phyloP scores from a whole-genome alignment of 306 rosid species.

The Prinsepia uniflora region DNA sequence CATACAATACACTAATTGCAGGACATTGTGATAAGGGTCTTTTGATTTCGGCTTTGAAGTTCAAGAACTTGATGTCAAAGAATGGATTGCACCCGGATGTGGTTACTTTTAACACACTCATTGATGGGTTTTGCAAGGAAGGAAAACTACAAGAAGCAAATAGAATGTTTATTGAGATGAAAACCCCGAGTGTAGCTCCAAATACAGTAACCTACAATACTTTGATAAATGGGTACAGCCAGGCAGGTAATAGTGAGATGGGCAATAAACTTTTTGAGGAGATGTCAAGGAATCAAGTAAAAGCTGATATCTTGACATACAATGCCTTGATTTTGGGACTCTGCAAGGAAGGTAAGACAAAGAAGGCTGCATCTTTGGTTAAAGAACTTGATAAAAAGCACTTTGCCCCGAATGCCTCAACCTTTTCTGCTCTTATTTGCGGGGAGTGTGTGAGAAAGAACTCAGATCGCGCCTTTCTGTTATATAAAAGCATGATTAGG shows the following conservation, averaged over 20 bases:
- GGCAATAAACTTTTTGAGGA: constrained; percentile 60
- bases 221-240: constrained; percentile 65
- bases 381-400: constrained; percentile 59
- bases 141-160: constrained; percentile 66
- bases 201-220: constrained; percentile 62
- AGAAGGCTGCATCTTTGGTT: constrained; percentile 69
- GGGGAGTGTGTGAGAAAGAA: constrained; percentile 63
- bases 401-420: constrained; percentile 61
- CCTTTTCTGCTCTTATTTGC: constrained; percentile 67
- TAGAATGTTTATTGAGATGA: constrained; percentile 65
- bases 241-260: constrained; percentile 55
- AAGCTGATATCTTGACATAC: constrained; percentile 66
- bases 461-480: constrained; percentile 57
- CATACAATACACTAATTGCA: constrained; percentile 65
- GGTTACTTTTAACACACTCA: constrained; percentile 64
- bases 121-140: constrained; percentile 64
- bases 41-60: constrained; percentile 49
- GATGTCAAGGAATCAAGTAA: constrained; percentile 56
- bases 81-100: constrained; percentile 54
- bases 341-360: constrained; percentile 82
- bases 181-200: constrained; percentile 51
- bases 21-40: constrained; percentile 72
- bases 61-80: constrained; percentile 47
- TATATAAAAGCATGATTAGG: constrained; percentile 73
- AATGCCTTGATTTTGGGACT: constrained; percentile 78